Conservation (phyloP, 169 alveolate genomes). For the Plasmodium reichenowi region DNA sequence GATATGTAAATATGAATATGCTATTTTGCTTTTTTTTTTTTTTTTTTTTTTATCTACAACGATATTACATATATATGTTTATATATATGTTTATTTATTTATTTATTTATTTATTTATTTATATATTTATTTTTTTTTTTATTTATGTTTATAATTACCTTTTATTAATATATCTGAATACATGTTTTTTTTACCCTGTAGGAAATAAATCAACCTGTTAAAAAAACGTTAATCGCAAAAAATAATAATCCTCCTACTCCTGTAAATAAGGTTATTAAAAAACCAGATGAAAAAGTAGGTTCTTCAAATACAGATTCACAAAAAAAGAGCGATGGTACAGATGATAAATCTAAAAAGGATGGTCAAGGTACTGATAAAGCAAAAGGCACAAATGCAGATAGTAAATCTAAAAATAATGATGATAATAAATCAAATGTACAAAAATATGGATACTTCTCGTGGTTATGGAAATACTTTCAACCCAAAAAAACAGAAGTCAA, state of each 20-base stretch:
- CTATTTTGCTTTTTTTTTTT: too few relatives aligned
- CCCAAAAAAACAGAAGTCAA: slow-evolving; percentile 4
- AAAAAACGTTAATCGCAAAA: slow-evolving; percentile 56
- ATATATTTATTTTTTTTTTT: not conserved
- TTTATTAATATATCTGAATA: not conserved
- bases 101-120: not conserved
- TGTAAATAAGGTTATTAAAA: slow-evolving; percentile 27
- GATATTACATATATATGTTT: not conserved
- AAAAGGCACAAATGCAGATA: not conserved
- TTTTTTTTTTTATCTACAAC: too few relatives aligned
- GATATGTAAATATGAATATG: too few relatives aligned
- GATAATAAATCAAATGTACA: slow-evolving; percentile 15
- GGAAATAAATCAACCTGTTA: slow-evolving; percentile 55
- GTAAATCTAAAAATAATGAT: slow-evolving; percentile 28
- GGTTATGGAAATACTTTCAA: slow-evolving; percentile 60
- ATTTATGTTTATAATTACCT: not conserved
- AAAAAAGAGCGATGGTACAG: slow-evolving; percentile 24
- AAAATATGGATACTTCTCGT: slow-evolving; percentile 33
- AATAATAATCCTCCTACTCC: not conserved
- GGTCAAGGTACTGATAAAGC: not conserved
- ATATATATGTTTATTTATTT: not conserved
- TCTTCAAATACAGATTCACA: slow-evolving; percentile 21
- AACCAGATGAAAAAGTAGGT: slow-evolving; percentile 29
- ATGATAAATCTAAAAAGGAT: slow-evolving; percentile 23
- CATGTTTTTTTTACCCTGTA: not conserved